A percentile compares a stretch with the other conserved stretches of the same genome.
phyloP scores from a whole-genome alignment of 2,329 filamentous ascomycete genomes.

The Eurotiales sp. region DNA sequence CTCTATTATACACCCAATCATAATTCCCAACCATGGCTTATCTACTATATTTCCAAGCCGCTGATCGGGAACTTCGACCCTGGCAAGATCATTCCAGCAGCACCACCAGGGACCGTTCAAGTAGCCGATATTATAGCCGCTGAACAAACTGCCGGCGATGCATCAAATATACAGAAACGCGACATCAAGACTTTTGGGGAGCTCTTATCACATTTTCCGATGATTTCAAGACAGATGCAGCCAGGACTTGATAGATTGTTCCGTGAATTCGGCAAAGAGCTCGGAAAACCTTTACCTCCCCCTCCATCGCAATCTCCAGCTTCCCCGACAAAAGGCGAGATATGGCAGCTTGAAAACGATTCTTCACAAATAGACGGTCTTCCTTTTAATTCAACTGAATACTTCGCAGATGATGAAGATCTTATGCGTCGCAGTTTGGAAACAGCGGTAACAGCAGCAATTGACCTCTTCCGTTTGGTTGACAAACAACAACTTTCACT shows the following conservation, averaged over 20 bases:
- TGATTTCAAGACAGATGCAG: constrained; percentile 96
- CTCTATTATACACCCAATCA: constrained; percentile 87
- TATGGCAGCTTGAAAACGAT: constrained; percentile 24
- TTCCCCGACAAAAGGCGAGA: constrained; percentile 55
- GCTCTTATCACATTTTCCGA: constrained; percentile 83
- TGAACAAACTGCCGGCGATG: constrained; percentile 30
- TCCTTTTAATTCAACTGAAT: constrained; percentile 61
- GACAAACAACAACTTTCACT: constrained; percentile 93
- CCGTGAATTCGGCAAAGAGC: constrained; percentile 78
- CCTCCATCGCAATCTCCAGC: constrained; percentile 55
- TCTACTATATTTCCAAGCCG: constrained; percentile 92
- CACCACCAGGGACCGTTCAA: constrained; percentile 45
- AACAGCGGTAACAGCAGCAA: constrained; percentile 85
- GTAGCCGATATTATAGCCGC: constrained; percentile 18
- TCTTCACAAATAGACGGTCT: constrained; percentile 26
- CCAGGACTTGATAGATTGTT: constrained; percentile 84
- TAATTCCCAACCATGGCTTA: constrained; percentile 88
- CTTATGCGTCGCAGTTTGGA: constrained; percentile 85
- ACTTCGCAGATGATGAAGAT: constrained; percentile 85
- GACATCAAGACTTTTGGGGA: constrained; percentile 89
- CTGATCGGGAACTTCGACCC: constrained; percentile 80
- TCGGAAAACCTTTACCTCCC: constrained; percentile 78
- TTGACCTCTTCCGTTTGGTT: constrained; percentile 91
- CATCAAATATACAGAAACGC: constrained; percentile 61
- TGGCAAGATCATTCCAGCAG: constrained; percentile 65